Base-by-base conservation (phyloP, 31 red algal species). In the Bonnemaisonia californica region DNA sequence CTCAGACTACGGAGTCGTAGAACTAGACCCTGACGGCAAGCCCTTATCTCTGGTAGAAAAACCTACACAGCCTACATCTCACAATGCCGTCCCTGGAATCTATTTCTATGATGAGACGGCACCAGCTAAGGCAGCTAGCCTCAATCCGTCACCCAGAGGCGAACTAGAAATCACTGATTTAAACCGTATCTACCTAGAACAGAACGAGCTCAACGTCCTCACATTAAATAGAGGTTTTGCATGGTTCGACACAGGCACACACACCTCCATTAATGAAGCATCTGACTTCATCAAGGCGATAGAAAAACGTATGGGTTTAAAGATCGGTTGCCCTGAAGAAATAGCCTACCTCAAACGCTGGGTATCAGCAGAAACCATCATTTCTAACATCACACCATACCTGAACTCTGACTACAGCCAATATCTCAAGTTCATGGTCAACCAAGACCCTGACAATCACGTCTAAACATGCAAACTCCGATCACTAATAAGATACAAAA, bases 141-240 rank as follows among this genome's bases (percentile, higher is more conserved):
- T 70, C 33, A 35, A 27, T 22, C 65, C 65, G 33, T 36, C 30
- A 36, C 29, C 65, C 24, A 28, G 65, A 22, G 65, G 65, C n/a
- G 65, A 70, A 35, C 34, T 36, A 24, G 65, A 70, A 70, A 70
- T 70, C 34, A 70, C 65, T 35, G 65, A 70, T 70, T 28, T 70
- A 31, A 70, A 70, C 39, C 27, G 39, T 37, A 36, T 36, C 65
- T 70, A 70, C 39, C 35, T 70, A 70, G 65, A 70, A 70, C 24
- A 31, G 33, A 38, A 38, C 27, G 39, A 70, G 39, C 65, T 70
- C 33, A 24, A 35, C 22, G 65, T 70, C 39, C 30, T 24, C 39
- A 22, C 24, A 70, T 35, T 70, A 35, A 35, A 35, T 70, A 27
- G 65, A 70, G 65, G 65, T 37, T 28, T 70, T 35, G 65, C 65